Evolutionary conservation across 176 grass and related monocot species (phyloP).

Genomic region (Coix lacrymajobi): DNA sequence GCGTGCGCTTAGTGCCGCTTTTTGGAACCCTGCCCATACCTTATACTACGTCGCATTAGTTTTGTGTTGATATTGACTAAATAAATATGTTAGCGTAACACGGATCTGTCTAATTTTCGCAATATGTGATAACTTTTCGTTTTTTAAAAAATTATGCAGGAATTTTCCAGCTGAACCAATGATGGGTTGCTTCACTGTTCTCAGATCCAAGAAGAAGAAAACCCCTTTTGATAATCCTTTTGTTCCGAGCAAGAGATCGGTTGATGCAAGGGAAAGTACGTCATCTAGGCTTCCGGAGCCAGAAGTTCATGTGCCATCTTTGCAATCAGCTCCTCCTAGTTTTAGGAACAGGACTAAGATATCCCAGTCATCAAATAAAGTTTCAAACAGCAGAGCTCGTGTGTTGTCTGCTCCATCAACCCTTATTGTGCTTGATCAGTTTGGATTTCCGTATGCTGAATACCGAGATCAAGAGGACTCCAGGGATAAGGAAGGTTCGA

Average conservation of each 20-base stretch:
- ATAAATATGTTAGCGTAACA: slow-evolving; percentile 2
- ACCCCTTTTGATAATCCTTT: slow-evolving; percentile 16
- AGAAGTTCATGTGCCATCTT: slow-evolving; percentile 55
- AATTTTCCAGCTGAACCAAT: slow-evolving; percentile 16
- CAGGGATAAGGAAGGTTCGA: slow-evolving; percentile 36
- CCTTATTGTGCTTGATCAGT: slow-evolving; percentile 65
- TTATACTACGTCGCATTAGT: too few species aligned
- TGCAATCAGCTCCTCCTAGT: slow-evolving; percentile 95
- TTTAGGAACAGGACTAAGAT: slow-evolving; percentile 71
- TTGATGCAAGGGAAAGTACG: slow-evolving; percentile 41
- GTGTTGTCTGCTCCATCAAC: slow-evolving; percentile 78
- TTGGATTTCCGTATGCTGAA: slow-evolving; percentile 46
- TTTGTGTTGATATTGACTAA: too few species aligned
- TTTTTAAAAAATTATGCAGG: slow-evolving; percentile 14
- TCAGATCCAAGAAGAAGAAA: slow-evolving; percentile 86
- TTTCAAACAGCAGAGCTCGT: slow-evolving; percentile 48
- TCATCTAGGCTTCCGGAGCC: slow-evolving; percentile 85
- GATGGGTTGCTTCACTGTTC: slow-evolving; percentile 91
- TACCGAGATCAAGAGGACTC: slow-evolving; percentile 70
- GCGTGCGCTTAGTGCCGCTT: too few species aligned
- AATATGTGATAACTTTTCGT: not conserved
- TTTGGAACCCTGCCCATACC: too few species aligned
- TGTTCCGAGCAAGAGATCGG: slow-evolving; percentile 27
- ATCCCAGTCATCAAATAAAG: slow-evolving; percentile 38
- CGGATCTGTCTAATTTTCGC: not conserved